Conservation (phyloP, 2,329 filamentous ascomycete species). For the Monosporascus sp. region DNA sequence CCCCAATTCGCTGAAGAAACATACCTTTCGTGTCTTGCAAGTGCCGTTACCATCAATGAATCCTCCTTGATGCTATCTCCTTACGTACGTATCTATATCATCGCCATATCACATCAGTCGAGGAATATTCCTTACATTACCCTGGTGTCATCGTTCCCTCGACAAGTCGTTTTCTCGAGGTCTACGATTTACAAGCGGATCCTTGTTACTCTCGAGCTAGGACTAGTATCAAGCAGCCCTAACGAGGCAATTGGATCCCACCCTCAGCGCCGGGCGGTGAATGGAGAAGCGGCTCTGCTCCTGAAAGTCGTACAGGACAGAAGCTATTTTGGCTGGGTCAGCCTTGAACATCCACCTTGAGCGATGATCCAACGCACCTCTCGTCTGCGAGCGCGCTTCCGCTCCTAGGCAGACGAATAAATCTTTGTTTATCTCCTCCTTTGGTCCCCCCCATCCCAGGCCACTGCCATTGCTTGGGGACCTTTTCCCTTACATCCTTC, state of each 20-base stretch:
- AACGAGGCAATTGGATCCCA: background rate
- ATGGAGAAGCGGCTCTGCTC: background rate
- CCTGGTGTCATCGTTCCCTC: too few species aligned
- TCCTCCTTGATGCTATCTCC: too few species aligned
- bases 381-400: background rate
- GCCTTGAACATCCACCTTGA: background rate
- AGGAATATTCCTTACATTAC: too few species aligned
- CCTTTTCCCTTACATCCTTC: background rate
- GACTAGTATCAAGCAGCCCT: background rate
- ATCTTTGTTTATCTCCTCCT: conserved; percentile 2
- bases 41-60: too few species aligned
- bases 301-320: background rate
- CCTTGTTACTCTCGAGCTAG: too few species aligned
- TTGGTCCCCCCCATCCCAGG: background rate
- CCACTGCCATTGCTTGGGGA: too few species aligned
- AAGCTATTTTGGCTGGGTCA: background rate
- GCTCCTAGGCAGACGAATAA: background rate
- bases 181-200: too few species aligned
- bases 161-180: too few species aligned
- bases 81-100: too few species aligned
- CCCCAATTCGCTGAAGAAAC: too few species aligned
- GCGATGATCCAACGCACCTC: background rate
- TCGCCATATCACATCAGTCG: too few species aligned
- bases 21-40: too few species aligned
- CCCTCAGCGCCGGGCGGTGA: background rate